phyloP scores from a whole-genome alignment of 2,329 filamentous ascomycete genomes.

The Purpureocillium takamizusanense region DNA sequence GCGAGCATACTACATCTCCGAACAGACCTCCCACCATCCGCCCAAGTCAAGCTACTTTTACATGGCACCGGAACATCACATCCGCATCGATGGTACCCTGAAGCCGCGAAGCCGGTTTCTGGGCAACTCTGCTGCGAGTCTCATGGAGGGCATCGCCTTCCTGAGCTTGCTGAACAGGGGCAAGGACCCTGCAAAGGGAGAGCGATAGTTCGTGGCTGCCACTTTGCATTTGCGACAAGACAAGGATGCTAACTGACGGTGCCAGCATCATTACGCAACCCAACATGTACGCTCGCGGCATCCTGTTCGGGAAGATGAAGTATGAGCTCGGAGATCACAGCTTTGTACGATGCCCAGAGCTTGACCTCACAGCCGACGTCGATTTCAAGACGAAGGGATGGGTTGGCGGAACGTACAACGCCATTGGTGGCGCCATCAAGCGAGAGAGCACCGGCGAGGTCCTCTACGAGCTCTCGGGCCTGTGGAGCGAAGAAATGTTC shows the following conservation, averaged over 20 bases:
- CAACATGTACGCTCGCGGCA: conserved; percentile 97
- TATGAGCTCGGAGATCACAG: conserved; percentile 97
- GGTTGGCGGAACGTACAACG: conserved; percentile 93
- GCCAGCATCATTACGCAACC: conserved; percentile 82
- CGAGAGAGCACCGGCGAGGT: conserved; percentile 78
- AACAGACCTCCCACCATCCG: conserved; percentile 96
- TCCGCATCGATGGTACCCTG: conserved; percentile 89
- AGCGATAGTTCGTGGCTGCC: conserved; percentile 66
- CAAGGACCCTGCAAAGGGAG: conserved; percentile 53
- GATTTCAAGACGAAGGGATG: conserved; percentile 99
- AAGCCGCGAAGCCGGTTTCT: conserved; percentile 93
- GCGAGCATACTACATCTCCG: conserved; percentile 88
- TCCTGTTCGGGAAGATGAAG: conserved; percentile 98
- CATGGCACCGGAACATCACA: conserved; percentile 87
- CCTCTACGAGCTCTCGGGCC: conserved; percentile 82
- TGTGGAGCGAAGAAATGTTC: conserved; percentile 93
- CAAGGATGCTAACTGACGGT: conserved; percentile 4
- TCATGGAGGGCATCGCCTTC: conserved; percentile 96
- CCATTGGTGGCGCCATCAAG: conserved; percentile 85
- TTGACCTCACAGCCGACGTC: conserved; percentile 78
- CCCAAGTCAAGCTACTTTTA: conserved; percentile 99
- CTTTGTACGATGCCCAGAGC: conserved; percentile 82
- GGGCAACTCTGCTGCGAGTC: conserved; percentile 91
- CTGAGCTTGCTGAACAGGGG: conserved; percentile 75
- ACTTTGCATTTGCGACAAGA: too few relatives aligned